Conservation (phyloP, 164 flowering plant species). For the Vitis labrusca region DNA sequence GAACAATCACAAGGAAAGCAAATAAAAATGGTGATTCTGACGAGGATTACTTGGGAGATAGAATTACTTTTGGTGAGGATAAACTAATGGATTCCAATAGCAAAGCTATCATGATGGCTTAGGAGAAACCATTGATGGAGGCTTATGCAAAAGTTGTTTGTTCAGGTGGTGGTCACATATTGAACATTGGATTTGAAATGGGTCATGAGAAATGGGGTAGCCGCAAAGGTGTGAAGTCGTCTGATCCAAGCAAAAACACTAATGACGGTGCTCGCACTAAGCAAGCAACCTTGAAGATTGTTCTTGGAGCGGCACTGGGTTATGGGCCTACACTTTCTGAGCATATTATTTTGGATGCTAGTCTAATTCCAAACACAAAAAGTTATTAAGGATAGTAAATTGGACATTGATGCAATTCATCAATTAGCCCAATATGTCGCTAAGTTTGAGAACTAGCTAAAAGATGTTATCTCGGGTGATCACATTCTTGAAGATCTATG, state of each 20-base stretch:
- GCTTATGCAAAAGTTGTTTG: slow-evolving; percentile 94
- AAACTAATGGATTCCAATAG: slow-evolving; percentile 76
- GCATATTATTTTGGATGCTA: slow-evolving; percentile 89
- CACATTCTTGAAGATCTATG: slow-evolving; percentile 90
- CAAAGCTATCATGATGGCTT: slow-evolving; percentile 98
- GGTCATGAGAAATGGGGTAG: slow-evolving; percentile 54
- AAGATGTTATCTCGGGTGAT: slow-evolving; percentile 74
- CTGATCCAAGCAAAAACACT: slow-evolving; percentile 37
- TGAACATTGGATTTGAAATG: slow-evolving; percentile 96
- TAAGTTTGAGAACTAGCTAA: slow-evolving; percentile 91
- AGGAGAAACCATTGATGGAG: slow-evolving; percentile 98
- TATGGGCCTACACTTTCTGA: slow-evolving; percentile 94
- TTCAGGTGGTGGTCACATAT: slow-evolving; percentile 66
- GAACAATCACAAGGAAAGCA: slow-evolving; percentile 61
- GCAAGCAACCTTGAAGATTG: slow-evolving; percentile 64
- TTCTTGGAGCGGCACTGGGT: slow-evolving; percentile 91
- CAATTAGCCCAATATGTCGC: slow-evolving; percentile 55
- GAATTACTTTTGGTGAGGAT: slow-evolving; percentile 88
- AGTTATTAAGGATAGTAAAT: slow-evolving; percentile 39
- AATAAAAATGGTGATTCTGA: slow-evolving; percentile 30
- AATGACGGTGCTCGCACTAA: slow-evolving; percentile 50
- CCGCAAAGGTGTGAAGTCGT: slow-evolving; percentile 44
- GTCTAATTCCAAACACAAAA: slow-evolving; percentile 65
- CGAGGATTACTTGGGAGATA: slow-evolving; percentile 74
- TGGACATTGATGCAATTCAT: slow-evolving; percentile 44